Conservation (phyloP, 2,329 filamentous ascomycete species). For the Neopestalotiopsis rosae region DNA sequence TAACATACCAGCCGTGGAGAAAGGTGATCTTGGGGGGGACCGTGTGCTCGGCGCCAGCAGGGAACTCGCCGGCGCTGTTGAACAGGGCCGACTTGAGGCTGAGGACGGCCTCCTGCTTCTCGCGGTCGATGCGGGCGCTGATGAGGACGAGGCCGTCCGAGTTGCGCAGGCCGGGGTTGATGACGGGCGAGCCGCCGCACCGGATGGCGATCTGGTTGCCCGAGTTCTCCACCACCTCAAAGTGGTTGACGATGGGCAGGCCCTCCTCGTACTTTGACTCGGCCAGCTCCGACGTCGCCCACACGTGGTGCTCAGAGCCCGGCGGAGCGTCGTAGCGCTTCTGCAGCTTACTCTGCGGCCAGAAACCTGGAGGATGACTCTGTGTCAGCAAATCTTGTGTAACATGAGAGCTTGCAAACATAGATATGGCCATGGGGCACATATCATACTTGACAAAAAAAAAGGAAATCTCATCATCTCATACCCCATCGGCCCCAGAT, state of each 20-base stretch:
- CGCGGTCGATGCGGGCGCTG: slow-evolving; percentile 35
- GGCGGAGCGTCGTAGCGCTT: slow-evolving; percentile 37
- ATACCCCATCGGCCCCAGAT: slow-evolving; percentile 70
- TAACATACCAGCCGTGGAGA: slow-evolving; percentile 36
- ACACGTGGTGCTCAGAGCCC: slow-evolving; percentile 36
- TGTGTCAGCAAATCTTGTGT: not conserved
- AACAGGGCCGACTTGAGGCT: slow-evolving; percentile 37
- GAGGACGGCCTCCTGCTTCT: slow-evolving; percentile 34
- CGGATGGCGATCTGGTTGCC: slow-evolving; percentile 36
- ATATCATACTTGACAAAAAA: too few species aligned
- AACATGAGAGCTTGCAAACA: not conserved
- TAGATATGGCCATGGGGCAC: too few species aligned
- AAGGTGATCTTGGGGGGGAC: slow-evolving; percentile 32
- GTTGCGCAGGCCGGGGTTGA: slow-evolving; percentile 30
- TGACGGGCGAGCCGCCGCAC: slow-evolving; percentile 36
- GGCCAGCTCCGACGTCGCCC: slow-evolving; percentile 35
- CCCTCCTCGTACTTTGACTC: slow-evolving; percentile 32
- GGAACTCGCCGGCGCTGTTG: slow-evolving; percentile 31
- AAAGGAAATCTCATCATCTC: slow-evolving; percentile 24
- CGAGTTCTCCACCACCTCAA: slow-evolving; percentile 37
- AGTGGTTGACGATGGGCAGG: slow-evolving; percentile 38
- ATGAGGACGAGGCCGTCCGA: slow-evolving; percentile 37
- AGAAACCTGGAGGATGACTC: slow-evolving; percentile 50
- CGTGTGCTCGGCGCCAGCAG: slow-evolving; percentile 25
- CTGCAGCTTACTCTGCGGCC: slow-evolving; percentile 35